Percentiles rank a stretch among this genome's conserved stretches.
Conservation (phyloP, 2,329 filamentous ascomycete species). For the Ophiostoma australiae region DNA sequence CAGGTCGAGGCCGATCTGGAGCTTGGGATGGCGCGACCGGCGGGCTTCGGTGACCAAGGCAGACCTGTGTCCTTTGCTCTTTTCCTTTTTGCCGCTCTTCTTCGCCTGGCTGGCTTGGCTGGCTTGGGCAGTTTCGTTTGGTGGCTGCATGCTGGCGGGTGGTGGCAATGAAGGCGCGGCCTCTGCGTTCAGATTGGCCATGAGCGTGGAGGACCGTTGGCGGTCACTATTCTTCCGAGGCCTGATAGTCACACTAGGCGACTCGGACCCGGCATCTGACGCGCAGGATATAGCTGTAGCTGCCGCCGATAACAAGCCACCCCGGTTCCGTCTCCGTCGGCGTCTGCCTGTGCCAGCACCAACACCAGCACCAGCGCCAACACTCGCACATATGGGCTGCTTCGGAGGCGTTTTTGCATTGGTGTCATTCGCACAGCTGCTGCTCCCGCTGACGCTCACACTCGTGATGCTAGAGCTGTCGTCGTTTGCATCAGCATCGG, state of each 20-base stretch:
- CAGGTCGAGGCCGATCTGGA: constrained; percentile 50
- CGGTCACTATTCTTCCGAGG: background rate
- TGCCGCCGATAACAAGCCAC: background rate
- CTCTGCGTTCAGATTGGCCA: background rate
- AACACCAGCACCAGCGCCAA: background rate
- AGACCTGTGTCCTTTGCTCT: background rate
- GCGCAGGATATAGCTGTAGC: background rate
- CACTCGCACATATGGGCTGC: background rate
- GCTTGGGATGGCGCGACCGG: constrained; percentile 25
- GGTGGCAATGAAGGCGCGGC: background rate
- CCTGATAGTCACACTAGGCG: background rate
- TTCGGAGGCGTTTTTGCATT: background rate
- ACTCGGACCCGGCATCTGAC: constrained; percentile 16
- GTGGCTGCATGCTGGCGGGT: background rate
- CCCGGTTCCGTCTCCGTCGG: background rate
- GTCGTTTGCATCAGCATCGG: constrained; percentile 10
- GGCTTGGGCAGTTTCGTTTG: background rate
- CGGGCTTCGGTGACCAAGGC: background rate
- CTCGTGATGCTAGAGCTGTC: constrained; percentile 14
- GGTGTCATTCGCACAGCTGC: background rate
- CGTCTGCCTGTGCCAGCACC: background rate
- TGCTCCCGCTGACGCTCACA: constrained; percentile 5
- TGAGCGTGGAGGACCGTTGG: background rate
- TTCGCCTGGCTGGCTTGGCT: background rate
- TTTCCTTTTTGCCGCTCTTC: background rate